Evolutionary conservation across 78 protist genomes (phyloP), one percentile per base, ranked within the genome.

Genomic region (Tieghemostelium lacteum): DNA sequence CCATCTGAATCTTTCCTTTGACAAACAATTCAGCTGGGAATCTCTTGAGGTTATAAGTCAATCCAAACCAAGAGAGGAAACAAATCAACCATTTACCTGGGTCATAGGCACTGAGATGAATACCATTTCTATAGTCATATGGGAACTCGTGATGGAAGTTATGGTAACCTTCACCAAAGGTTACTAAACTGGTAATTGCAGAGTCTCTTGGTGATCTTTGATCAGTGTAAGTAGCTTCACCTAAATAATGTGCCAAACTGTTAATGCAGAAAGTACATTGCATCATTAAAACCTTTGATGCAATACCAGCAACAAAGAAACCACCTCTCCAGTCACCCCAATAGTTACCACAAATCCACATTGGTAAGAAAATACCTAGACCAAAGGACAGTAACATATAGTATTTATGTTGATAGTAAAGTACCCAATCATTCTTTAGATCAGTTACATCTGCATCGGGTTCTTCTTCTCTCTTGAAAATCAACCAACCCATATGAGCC

Each of bases 81-180:
- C 7, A 16, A 64, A 96, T 96, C 39, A 88, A 58, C 97, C 97
- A 96, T 60, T 96, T 96, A 62, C 96, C 89, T 29, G 97, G 97
- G 49, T 96, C 97, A 29, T 88, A 96, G 50, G 92, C 95, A 20
- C 73, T 83, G 54, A 40, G 52, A 29, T 76, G 89, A 63, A 95
- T 80, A 42, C 94, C 97, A 62, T 96, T 96, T 55, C 97, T 93
- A 75, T 93, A 96, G 72, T 96, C 97, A 22, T 75, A 37, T 52
- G 97, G 96, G 86, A 96, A 96, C 50, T 87, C 93, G 76, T 96
- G 97, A 78, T 96, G 97, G 94, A 95, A 96, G 95, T 96, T 96
- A 85, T 96, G 98, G 75, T 92, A 95, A 28, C 98, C 98, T 75
- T 96, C 98, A 24, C 98, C 98, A 60, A 96, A 57, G 12, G 98